Percentiles rank a stretch among this genome's conserved stretches.
Conservation (phyloP, 257 asterid species). For the Gynochthodes officinalis region DNA sequence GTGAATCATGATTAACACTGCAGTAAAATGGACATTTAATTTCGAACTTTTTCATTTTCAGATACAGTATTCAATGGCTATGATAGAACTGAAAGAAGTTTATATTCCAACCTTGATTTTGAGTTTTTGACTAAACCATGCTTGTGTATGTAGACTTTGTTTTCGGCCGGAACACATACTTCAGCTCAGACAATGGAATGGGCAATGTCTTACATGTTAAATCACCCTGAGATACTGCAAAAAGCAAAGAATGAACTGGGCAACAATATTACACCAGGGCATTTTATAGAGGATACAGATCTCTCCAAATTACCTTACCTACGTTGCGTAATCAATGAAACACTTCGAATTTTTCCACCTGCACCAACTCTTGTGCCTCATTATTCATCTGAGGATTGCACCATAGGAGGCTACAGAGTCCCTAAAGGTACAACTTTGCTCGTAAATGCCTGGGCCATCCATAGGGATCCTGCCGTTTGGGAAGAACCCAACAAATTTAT, state of each 20-base stretch:
- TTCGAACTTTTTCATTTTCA: not conserved
- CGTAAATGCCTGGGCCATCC: conserved; percentile 43
- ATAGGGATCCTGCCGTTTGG: conserved; percentile 26
- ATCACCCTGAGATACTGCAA: not conserved
- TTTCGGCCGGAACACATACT: conserved; percentile 12
- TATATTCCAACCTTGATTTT: not conserved
- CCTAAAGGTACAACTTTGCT: conserved; percentile 26
- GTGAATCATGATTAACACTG: not conserved
- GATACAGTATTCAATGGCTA: not conserved
- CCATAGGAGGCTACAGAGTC: conserved; percentile 17
- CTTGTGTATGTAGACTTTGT: not conserved
- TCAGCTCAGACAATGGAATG: conserved; percentile 7
- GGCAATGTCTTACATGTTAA: conserved; percentile 11
- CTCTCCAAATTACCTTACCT: conserved; percentile 34
- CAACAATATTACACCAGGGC: not conserved
- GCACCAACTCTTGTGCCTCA: conserved; percentile 36
- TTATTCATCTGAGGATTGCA: conserved; percentile 29
- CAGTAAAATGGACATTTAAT: no score
- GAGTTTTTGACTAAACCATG: not conserved
- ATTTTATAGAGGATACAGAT: conserved; percentile 28
- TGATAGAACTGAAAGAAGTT: no score
- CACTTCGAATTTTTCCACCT: conserved; percentile 32
- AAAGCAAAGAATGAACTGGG: conserved; percentile 1
- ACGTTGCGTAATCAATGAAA: conserved; percentile 33
- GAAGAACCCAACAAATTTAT: conserved; percentile 22